phyloP scores from a whole-genome alignment of 2,329 filamentous ascomycete genomes.

The Neophaeococcomyces aloes region DNA sequence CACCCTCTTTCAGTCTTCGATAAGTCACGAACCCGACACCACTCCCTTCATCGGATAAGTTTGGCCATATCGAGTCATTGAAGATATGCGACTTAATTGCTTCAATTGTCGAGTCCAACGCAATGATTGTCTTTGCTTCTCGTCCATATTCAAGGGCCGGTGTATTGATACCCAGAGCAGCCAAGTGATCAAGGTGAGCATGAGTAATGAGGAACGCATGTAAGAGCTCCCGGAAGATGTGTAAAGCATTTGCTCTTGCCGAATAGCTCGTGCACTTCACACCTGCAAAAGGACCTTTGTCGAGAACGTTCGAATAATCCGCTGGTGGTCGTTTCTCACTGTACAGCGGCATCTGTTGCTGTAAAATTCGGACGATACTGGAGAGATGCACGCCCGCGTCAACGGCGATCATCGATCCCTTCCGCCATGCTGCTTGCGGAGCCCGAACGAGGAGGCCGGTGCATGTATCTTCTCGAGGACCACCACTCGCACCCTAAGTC shows the following conservation, averaged over 20 bases:
- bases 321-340: constrained; percentile 21
- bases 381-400: constrained; percentile 86
- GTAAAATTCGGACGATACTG: constrained; percentile 69
- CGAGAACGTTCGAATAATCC: constrained; percentile 24
- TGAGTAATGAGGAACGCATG: constrained; percentile 90
- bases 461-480: constrained; percentile 78
- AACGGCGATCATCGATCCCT: constrained; percentile 76
- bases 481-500: constrained; percentile 77
- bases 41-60: constrained; percentile 89
- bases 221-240: constrained; percentile 68
- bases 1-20: constrained; percentile 76
- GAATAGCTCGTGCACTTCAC: constrained; percentile 58
- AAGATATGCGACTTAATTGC: constrained; percentile 92
- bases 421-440: constrained; percentile 64
- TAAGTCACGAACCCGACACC: constrained; percentile 89
- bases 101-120: constrained; percentile 76
- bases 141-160: constrained; percentile 69
- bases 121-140: constrained; percentile 72
- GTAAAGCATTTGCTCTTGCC: constrained; percentile 65
- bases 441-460: constrained; percentile 85
- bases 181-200: constrained; percentile 90
- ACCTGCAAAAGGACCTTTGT: constrained; percentile 68
- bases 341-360: constrained; percentile 39
- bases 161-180: constrained; percentile 86
- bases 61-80: constrained; percentile 97